phyloP scores from a whole-genome alignment of 768 basidiomycete genomes.

The Filobasidium wieringae region DNA sequence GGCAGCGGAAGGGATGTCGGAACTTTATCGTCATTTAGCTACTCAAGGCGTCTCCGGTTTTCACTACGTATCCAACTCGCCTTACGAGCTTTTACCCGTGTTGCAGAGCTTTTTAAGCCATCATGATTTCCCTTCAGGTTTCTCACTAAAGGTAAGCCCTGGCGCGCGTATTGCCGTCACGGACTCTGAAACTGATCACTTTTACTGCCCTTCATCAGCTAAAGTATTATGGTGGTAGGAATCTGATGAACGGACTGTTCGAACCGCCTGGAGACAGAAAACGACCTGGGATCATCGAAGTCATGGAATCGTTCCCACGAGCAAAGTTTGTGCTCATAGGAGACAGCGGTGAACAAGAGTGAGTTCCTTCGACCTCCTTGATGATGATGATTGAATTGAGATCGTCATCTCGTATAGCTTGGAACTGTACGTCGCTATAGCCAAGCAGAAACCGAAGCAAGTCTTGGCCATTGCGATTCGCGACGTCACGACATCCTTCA shows the following conservation, averaged over 20 bases:
- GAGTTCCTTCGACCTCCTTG: not conserved
- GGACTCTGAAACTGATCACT: not conserved
- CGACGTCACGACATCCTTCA: conserved; percentile 47
- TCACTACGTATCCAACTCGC: conserved; percentile 85
- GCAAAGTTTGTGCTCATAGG: conserved; percentile 75
- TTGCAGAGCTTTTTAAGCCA: conserved; percentile 62
- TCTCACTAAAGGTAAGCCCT: conserved; percentile 24
- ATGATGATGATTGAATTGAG: not conserved
- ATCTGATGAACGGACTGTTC: conserved; percentile 69
- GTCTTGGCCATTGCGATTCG: conserved; percentile 73
- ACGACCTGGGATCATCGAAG: conserved; percentile 63
- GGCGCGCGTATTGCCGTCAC: not conserved
- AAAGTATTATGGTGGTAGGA: conserved; percentile 64
- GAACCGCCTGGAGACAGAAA: conserved; percentile 70
- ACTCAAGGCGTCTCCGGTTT: conserved; percentile 45
- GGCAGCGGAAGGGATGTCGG: conserved; percentile 49
- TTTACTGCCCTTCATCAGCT: conserved; percentile 39
- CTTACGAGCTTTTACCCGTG: conserved; percentile 69
- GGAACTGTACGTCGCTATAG: conserved; percentile 71
- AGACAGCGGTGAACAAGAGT: conserved; percentile 86
- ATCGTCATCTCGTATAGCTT: conserved; percentile 37
- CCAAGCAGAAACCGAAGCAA: conserved; percentile 52
- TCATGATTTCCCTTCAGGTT: conserved; percentile 22
- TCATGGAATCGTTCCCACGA: conserved; percentile 57
- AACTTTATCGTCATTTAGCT: conserved; percentile 31